These are phyloP conservation scores for Yamadazyma insecticola DNA, from an alignment of 805 yeast species.

Conservation along the genomic window DNA sequence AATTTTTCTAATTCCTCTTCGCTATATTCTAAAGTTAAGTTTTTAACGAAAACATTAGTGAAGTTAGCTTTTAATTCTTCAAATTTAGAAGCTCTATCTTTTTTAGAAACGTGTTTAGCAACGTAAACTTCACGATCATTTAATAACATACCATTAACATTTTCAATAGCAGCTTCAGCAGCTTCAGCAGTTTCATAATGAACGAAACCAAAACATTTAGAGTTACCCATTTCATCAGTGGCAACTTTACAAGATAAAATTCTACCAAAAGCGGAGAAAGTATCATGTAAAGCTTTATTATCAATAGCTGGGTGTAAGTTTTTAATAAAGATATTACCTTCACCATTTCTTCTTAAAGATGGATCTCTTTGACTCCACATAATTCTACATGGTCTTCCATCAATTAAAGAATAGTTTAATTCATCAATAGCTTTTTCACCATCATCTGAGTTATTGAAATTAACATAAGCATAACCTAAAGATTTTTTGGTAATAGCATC, in stretches of 20 bases:
- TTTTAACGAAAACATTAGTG: constrained; percentile 95
- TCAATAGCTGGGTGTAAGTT: constrained; percentile 97
- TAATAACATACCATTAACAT: constrained; percentile 96
- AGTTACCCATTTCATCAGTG: constrained; percentile 83
- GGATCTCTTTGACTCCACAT: constrained; percentile 99
- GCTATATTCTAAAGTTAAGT: constrained; percentile 67
- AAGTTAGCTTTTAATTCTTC: constrained; percentile 87
- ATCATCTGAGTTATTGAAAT: constrained; percentile 83
- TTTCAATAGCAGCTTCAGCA: constrained; percentile 92
- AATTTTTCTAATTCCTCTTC: constrained; percentile 68
- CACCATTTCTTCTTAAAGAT: constrained; percentile 87
- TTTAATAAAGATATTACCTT: constrained; percentile 96
- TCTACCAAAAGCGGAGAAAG: constrained; percentile 94
- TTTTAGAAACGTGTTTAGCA: constrained; percentile 87
- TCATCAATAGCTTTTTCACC: constrained; percentile 94
- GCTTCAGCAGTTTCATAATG: constrained; percentile 92
- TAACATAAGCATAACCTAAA: constrained; percentile 97
- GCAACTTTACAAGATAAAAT: constrained; percentile 97
- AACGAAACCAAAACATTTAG: constrained; percentile 96
- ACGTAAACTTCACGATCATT: constrained; percentile 95
- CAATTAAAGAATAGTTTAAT: constrained; percentile 88
- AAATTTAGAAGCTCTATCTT: constrained; percentile 90
- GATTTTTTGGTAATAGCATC: constrained; percentile 96
- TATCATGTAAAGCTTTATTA: constrained; percentile 97
- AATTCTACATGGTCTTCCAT: constrained; percentile 96